phyloP scores from a whole-genome alignment of 176 grass and related monocot species.

The Oryza officinalis region DNA sequence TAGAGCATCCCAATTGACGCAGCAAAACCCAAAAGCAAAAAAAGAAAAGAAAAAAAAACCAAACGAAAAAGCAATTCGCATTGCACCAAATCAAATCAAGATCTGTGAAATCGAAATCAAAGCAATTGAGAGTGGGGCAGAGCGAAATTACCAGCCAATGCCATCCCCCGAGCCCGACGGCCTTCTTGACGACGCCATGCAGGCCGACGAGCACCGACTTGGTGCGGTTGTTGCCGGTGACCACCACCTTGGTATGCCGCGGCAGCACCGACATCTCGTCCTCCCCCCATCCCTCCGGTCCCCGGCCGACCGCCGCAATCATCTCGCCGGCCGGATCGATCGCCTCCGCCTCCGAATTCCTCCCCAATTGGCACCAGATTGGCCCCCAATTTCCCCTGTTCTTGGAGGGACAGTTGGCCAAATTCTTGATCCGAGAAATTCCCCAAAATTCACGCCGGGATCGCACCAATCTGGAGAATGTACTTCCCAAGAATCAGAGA shows the following conservation, averaged over 20 bases:
- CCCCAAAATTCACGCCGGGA: neutral
- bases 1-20: neutral
- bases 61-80: constrained; percentile 12
- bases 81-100: constrained; percentile 32
- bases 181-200: constrained; percentile 77
- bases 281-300: constrained; percentile 48
- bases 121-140: neutral
- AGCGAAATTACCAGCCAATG: constrained; percentile 76
- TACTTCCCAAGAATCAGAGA: constrained; percentile 20
- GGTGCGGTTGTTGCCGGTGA: constrained; percentile 83
- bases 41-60: too few relatives aligned
- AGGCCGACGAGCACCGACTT: constrained; percentile 81
- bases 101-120: neutral
- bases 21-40: constrained; percentile 2
- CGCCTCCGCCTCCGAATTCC: neutral
- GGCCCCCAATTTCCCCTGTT: constrained; percentile 27
- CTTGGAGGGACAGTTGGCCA: neutral
- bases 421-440: constrained; percentile 7
- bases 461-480: constrained; percentile 11
- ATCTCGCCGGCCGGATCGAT: constrained; percentile 30
- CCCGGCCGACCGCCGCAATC: constrained; percentile 38
- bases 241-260: constrained; percentile 77
- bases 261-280: constrained; percentile 75
- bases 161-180: constrained; percentile 76
- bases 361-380: constrained; percentile 12